Base-by-base conservation (phyloP, 2,329 filamentous ascomycete species). In the Fusarium floridanum region DNA sequence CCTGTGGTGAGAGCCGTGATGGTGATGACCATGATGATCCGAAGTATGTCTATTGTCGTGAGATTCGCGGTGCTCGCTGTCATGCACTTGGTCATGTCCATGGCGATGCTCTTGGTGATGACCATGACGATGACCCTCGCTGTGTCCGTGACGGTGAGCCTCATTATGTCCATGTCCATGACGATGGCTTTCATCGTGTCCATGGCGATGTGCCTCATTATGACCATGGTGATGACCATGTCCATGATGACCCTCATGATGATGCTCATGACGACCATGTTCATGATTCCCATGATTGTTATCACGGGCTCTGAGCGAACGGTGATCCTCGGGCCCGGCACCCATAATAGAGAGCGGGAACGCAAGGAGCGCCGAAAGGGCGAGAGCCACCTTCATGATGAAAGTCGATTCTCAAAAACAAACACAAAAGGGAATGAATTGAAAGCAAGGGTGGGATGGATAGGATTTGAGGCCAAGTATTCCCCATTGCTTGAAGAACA, bases 341-440 rank as follows among this genome's bases (percentile, higher is more conserved):
- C 41, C 41, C 41, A 43, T 43, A 12, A 48, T 68, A 17, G 78
- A 73, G 12, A 70, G 27, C 34, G 78, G 74, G 11, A 70, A 24
- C 45, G 71, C 77, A 60, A 73, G 74, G 63, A 80, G 69, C 59
- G 71, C 72, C 37, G 74, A 43, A 12, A 79, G 24, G 24, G 74
- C 74, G 20, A 80, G 22, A 11, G 64, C 70, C 48, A 77, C 59
- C 68, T 67, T 79, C 79, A 80, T 80, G 45, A 16, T 73, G 56
- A 64, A 64, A 37, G 32, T 20, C 36, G 20, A 20, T 41, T 48
- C 16, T 6, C 41, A 6, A 53, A 53, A 53, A 53, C 48, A 53
- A 45, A 55, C 8, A 34, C 43, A 14, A 29, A n/a, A 56, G 60
- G 39, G 36, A 61, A 68, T 67, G 59, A 27, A 56, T 20, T 37